Evolutionary conservation across 306 rosid genomes (phyloP).

Genomic region (Dryas octopetala): DNA sequence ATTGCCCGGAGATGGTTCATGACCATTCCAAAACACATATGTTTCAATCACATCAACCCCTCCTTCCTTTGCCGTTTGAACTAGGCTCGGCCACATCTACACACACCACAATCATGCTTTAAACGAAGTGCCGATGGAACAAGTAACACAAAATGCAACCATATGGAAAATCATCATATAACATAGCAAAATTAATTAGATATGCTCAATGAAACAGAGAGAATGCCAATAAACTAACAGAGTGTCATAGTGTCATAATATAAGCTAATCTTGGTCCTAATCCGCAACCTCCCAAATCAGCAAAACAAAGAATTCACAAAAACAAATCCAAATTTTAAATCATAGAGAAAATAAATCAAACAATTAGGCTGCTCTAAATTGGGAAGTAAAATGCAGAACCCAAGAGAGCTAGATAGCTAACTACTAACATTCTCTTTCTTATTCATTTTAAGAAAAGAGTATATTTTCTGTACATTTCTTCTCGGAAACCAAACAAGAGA

Average conservation of each 20-base stretch:
- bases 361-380: neutral
- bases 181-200: neutral
- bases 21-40: conserved; percentile 96
- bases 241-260: too few species aligned
- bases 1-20: conserved; percentile 83
- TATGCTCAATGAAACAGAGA: neutral
- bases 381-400: neutral
- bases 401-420: neutral
- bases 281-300: neutral
- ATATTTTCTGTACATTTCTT: neutral
- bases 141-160: neutral
- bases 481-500: too few species aligned
- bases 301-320: neutral
- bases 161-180: neutral
- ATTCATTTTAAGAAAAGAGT: neutral
- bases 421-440: neutral
- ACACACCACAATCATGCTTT: conserved; percentile 19
- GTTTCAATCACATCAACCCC: conserved; percentile 85
- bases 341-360: neutral
- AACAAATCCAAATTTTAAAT: neutral
- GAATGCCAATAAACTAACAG: too few species aligned
- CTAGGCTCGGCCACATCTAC: conserved; percentile 92
- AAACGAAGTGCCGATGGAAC: neutral
- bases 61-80: conserved; percentile 86
- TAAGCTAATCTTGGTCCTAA: neutral